Conservation (phyloP, 148 eudicot species). For the Cornus kousa region DNA sequence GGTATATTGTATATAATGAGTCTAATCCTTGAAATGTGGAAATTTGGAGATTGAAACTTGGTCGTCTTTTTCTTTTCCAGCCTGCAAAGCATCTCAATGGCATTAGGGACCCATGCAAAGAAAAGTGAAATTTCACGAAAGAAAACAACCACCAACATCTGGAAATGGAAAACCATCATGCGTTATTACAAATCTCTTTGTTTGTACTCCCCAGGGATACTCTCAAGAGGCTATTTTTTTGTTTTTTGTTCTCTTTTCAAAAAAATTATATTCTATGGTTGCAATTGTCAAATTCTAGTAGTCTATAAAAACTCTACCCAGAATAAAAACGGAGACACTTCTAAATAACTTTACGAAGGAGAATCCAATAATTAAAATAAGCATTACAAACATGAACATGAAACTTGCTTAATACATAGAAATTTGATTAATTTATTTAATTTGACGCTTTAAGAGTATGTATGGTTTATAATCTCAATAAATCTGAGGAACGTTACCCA, state of each 20-base stretch:
- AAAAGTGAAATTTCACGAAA: background rate
- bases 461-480: no score
- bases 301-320: background rate
- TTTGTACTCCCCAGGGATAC: background rate
- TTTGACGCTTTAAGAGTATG: no score
- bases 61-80: slow-evolving; percentile 67
- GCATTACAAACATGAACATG: background rate
- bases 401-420: background rate
- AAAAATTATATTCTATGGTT: background rate
- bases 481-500: no score
- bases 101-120: background rate
- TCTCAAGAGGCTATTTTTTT: background rate
- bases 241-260: no score
- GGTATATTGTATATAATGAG: slow-evolving; percentile 88
- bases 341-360: background rate
- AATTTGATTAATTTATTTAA: no score
- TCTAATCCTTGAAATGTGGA: slow-evolving; percentile 86
- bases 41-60: slow-evolving; percentile 88
- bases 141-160: background rate
- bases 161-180: background rate
- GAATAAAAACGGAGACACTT: background rate
- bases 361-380: background rate
- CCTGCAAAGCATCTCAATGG: slow-evolving; percentile 36
- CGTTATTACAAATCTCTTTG: background rate
- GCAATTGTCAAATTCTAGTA: no score